Base-by-base conservation (phyloP, 2,329 filamentous ascomycete species). In the Monilinia vaccinii-corymbosi region DNA sequence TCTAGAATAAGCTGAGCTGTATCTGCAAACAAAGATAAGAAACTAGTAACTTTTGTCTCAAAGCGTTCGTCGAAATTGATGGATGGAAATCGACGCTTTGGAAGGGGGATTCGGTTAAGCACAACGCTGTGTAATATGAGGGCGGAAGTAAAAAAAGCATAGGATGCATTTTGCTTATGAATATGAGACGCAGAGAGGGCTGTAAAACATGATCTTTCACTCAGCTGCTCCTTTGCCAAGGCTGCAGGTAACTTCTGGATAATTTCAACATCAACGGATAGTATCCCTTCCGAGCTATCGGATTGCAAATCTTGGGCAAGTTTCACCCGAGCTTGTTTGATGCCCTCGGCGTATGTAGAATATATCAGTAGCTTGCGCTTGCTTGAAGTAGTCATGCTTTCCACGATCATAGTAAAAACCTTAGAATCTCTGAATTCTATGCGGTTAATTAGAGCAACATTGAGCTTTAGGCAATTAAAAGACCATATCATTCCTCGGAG, bases 361-460 rank as follows among this genome's bases (percentile, higher is more conserved):
- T 49, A 59, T 61, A 64, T 63, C 7, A 53, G 44, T n/a, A 66
- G 49, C 52, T 63, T 65, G 14, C 58, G 36, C 28, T 60, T 62
- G 50, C 62, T 67, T 13, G 62, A 62, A 13, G 56, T n/a, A 14
- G 56, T 65, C 57, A 67, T 66, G 28, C 66, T 68, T 45, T 77
- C 77, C 9, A 80, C 67, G 32, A 80, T 75, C 72, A 77, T 76
- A 0, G 77, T 76, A 71, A 80, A 79, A 59, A 79, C 74, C 69
- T 77, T 68, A 1, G 64, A 66, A 45, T 87, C 86, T 52, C 75
- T 73, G 66, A 82, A 87, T 56, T 85, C 79, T 13, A 88, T 69
- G 38, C 78, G 80, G 61, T 89, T 85, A 47, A 89, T 76, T 28
- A 89, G 73, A 1, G 82, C 84, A 7, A 86, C 75, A 66, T 83